Evolutionary conservation across 352 stramenopile species (phyloP).

Genomic region (Globisporangium alternatum): DNA sequence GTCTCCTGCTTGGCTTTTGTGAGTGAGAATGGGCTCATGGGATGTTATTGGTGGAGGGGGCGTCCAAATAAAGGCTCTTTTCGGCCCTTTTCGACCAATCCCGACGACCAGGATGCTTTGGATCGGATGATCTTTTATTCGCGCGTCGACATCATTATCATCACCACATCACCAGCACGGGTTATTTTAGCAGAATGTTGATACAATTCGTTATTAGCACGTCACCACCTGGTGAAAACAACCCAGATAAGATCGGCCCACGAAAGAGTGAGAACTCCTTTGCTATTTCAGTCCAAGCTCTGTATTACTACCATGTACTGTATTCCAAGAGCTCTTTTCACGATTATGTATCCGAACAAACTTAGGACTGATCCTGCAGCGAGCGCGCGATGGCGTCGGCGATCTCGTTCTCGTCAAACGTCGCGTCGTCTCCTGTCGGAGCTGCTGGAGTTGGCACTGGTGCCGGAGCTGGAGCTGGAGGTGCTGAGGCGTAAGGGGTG

Average conservation of each 20-base stretch:
- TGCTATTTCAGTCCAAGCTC: too few relatives aligned
- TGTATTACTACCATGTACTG: too few relatives aligned
- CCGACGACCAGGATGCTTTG: neutral
- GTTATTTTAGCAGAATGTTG: neutral
- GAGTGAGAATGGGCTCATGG: conserved; percentile 2
- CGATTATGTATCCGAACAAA: neutral
- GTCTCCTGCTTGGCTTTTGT: conserved; percentile 8
- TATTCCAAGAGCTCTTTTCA: too few relatives aligned
- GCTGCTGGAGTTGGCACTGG: conserved; percentile 13
- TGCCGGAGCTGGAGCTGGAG: conserved; percentile 12
- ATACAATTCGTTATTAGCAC: conserved; percentile 9
- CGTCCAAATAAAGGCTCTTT: conserved; percentile 17
- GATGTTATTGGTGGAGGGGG: conserved; percentile 36
- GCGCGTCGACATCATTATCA: conserved; percentile 4
- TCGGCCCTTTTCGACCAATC: conserved; percentile 38
- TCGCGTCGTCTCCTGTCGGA: conserved; percentile 19
- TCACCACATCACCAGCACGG: neutral
- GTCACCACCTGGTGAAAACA: conserved; percentile 8
- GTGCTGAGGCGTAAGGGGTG: conserved; percentile 31
- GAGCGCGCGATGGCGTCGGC: conserved; percentile 74
- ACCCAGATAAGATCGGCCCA: too few relatives aligned
- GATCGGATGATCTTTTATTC: conserved; percentile 4
- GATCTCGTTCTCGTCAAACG: conserved; percentile 78
- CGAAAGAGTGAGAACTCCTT: neutral
- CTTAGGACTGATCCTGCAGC: conserved; percentile 56